Base-by-base conservation (phyloP, 176 grass and related monocot species). In the Phyllostachys edulis region DNA sequence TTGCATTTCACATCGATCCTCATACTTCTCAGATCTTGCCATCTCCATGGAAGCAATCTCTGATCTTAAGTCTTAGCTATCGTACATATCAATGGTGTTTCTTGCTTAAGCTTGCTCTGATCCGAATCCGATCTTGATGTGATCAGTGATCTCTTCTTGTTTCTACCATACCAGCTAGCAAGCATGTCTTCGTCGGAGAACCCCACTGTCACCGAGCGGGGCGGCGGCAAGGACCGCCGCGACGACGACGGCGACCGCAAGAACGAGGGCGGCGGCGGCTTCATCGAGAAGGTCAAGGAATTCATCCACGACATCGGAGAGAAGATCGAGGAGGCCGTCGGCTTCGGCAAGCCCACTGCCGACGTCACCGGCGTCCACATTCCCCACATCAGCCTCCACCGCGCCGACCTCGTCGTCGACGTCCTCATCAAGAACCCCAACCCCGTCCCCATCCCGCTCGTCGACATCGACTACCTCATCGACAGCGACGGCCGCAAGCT, bases 281-380 rank as follows among this genome's bases (percentile, higher is more conserved):
- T 98, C 85, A 79, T 95, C 52, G 96, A 94, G 0, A 93, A 98
- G 83, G 96, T 95, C 3, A 95, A 95, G 85, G 93, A 94, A 78
- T 98, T 98, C 85, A 92, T 98, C 82, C 96, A 98, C 72, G 93
- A 98, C 83, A 93, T 98, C 67, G 91, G 96, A 0, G 91, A 98
- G 80, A 95, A 98, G 86, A 98, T 98, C 67, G 93, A 98, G 87
- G 89, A 80, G 39, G 85, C 91, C 0, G 80, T 98, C n/a, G 93
- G 96, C 5, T 98, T 98, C 68, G 96, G 93, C 42, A 98, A 98
- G 91, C 96, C 96, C 1, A 82, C 61, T 32, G 96, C 96, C 27
- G 96, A 98, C 88, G 93, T 98, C 34, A 75, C 77, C 51, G 86
- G 83, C 32, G 73, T 98, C 67, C 96, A 96, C 88, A 77, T 98